These are phyloP conservation scores for Spergularia marina DNA, from an alignment of 148 eudicot genomes.

Conservation along the genomic window DNA sequence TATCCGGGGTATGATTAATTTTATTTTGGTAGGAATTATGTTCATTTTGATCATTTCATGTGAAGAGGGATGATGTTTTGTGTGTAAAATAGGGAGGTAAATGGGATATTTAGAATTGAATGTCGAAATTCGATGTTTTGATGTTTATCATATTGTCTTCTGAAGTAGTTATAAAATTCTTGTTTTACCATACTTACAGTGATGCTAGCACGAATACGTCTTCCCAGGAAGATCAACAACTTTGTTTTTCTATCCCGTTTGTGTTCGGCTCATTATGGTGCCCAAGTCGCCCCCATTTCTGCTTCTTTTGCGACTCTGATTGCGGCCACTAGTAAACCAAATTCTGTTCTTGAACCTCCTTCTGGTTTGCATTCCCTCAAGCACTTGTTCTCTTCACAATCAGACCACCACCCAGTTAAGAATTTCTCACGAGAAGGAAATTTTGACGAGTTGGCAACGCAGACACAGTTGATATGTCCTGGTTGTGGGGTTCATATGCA, in stretches of 20 bases:
- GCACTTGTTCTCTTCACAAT: constrained; percentile 38
- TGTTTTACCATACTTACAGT: neutral
- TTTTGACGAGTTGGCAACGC: constrained; percentile 54
- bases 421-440: constrained; percentile 76
- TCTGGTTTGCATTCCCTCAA: constrained; percentile 17
- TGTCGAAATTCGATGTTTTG: too few species aligned
- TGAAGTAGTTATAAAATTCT: neutral
- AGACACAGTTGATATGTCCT: constrained; percentile 50
- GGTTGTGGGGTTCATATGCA: constrained; percentile 98
- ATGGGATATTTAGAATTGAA: too few species aligned
- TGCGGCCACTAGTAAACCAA: constrained; percentile 11
- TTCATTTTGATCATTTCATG: too few species aligned
- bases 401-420: constrained; percentile 23
- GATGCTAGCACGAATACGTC: constrained; percentile 1
- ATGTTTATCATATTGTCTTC: too few species aligned
- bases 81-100: too few species aligned
- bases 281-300: neutral
- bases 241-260: neutral
- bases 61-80: too few species aligned
- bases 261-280: neutral
- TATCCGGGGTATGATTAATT: too few species aligned
- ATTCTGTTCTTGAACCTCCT: constrained; percentile 28
- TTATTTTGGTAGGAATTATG: too few species aligned
- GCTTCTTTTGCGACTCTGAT: neutral
- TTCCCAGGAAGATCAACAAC: neutral